Evolutionary conservation across 2,329 filamentous ascomycete species (phyloP).

Genomic region (Beauveria australis): DNA sequence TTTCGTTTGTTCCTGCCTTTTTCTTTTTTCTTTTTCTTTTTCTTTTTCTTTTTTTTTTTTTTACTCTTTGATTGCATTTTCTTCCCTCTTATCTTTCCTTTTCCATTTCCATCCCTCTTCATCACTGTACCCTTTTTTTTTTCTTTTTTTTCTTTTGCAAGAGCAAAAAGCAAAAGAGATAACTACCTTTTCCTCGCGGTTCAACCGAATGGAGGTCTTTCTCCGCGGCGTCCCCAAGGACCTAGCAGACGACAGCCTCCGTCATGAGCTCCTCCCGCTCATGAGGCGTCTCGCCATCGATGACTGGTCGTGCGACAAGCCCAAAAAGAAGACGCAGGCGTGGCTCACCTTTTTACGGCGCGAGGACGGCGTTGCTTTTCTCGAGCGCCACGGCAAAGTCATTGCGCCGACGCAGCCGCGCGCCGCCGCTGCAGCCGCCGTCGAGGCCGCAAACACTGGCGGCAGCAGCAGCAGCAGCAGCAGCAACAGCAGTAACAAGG

Average conservation of each 20-base stretch:
- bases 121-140: background rate
- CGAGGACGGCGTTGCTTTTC: conserved; percentile 33
- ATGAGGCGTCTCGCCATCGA: conserved; percentile 33
- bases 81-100: background rate
- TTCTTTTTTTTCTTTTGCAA: background rate
- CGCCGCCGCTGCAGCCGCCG: background rate
- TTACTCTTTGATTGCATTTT: background rate
- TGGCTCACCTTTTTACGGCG: conserved; percentile 35
- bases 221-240: conserved; percentile 34
- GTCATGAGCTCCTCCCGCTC: conserved; percentile 29
- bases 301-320: conserved; percentile 37
- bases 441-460: background rate
- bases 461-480: background rate
- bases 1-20: background rate
- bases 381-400: conserved; percentile 27
- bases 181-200: too few species aligned
- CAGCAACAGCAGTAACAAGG: too few species aligned
- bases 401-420: conserved; percentile 11
- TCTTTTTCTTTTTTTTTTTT: background rate
- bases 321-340: conserved; percentile 24
- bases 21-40: too few species aligned
- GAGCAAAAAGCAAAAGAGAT: too few species aligned
- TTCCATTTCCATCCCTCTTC: background rate
- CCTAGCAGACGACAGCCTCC: conserved; percentile 30
- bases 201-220: conserved; percentile 37